phyloP scores from a whole-genome alignment of 2,329 filamentous ascomycete species.

The Hypoxylon sp. region DNA sequence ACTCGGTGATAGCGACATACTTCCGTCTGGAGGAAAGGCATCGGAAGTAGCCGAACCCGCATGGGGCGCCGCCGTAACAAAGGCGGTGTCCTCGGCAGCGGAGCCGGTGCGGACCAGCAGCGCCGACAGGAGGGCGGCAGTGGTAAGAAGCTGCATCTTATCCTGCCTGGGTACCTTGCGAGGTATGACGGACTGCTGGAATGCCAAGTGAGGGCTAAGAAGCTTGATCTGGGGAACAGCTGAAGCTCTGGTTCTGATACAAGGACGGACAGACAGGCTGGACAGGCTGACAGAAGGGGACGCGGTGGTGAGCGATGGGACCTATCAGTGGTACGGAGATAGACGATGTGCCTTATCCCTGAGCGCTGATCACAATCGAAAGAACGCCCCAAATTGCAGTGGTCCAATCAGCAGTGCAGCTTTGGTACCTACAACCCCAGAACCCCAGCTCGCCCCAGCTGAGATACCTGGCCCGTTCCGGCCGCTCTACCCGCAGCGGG shows the following conservation, averaged over 20 bases:
- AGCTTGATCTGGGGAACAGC: slow-evolving; percentile 18
- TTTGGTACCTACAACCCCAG: slow-evolving; percentile 8
- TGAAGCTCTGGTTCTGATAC: slow-evolving; percentile 1
- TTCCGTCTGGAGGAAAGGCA: slow-evolving; percentile 27
- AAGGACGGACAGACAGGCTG: slow-evolving; percentile 15
- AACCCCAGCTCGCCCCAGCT: not conserved
- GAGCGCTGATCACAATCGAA: slow-evolving; percentile 21
- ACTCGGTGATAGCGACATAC: slow-evolving; percentile 22
- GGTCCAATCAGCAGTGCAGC: slow-evolving; percentile 20
- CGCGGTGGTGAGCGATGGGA: slow-evolving; percentile 3
- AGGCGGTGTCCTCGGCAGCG: slow-evolving; percentile 24
- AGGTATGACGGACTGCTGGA: slow-evolving; percentile 2
- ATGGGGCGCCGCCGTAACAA: slow-evolving; percentile 24
- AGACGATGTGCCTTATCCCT: slow-evolving; percentile 21
- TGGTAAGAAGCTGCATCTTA: slow-evolving; percentile 27
- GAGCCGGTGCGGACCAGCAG: slow-evolving; percentile 21
- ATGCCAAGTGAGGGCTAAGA: slow-evolving; percentile 18
- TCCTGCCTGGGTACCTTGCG: not conserved
- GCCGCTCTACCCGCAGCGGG: too few species aligned
- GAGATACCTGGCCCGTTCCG: too few species aligned
- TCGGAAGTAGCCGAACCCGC: slow-evolving; percentile 30
- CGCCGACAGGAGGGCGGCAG: slow-evolving; percentile 22
- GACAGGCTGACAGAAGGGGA: not conserved
- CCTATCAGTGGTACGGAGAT: slow-evolving; percentile 28
- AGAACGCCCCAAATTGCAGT: slow-evolving; percentile 2